Evolutionary conservation across 2,329 filamentous ascomycete species (phyloP).

Genomic region (Aspergillus novoparasiticus): DNA sequence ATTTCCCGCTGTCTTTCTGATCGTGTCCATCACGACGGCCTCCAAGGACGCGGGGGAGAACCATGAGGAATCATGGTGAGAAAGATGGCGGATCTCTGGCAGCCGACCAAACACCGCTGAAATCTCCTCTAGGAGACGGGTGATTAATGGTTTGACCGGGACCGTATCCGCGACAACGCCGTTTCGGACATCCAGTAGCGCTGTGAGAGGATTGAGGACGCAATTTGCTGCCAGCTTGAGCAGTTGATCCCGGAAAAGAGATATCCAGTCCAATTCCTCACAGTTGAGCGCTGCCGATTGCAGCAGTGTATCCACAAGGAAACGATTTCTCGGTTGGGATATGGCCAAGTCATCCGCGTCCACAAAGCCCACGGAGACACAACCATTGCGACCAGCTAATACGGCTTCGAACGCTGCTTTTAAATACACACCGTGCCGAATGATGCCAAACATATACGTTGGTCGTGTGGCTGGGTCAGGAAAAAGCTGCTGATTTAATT

Average conservation of each 20-base stretch:
- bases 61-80: background rate
- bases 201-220: background rate
- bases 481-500: background rate
- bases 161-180: background rate
- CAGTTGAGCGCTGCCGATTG: background rate
- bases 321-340: background rate
- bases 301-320: background rate
- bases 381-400: background rate
- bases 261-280: background rate
- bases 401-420: background rate
- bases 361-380: background rate
- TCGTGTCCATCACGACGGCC: background rate
- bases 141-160: background rate
- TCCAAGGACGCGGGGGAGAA: background rate
- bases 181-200: background rate
- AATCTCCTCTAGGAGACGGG: background rate
- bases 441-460: background rate
- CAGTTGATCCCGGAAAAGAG: background rate
- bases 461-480: background rate
- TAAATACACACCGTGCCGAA: background rate
- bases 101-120: background rate
- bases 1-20: background rate
- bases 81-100: background rate
- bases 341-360: background rate
- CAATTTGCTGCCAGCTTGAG: background rate